Percentiles rank a stretch among this genome's conserved stretches.
phyloP scores from a whole-genome alignment of 2,329 filamentous ascomycete genomes.

The Alternaria hordeiaustralica region DNA sequence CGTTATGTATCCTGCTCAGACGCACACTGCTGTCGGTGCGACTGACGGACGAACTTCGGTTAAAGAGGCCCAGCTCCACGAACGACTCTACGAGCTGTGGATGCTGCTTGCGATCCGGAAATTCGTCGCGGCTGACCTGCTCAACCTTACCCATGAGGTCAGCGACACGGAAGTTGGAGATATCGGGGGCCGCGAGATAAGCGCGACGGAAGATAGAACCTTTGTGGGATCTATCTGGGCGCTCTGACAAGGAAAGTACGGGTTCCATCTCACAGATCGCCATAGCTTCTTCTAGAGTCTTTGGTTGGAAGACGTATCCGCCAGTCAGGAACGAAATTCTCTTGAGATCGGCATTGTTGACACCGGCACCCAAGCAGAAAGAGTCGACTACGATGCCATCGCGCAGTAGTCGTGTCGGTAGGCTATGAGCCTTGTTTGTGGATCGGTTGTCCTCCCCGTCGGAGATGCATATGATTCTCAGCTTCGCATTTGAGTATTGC shows the following conservation, averaged over 20 bases:
- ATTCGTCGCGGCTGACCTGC: constrained; percentile 33
- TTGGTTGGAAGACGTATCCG: constrained; percentile 48
- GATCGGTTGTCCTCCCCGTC: background rate
- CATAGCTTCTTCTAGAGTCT: constrained; percentile 31
- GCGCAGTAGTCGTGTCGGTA: constrained; percentile 30
- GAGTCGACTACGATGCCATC: constrained; percentile 45
- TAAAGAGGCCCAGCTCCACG: constrained; percentile 11
- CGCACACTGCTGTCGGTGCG: constrained; percentile 27
- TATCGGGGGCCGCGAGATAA: constrained; percentile 1
- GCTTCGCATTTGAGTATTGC: background rate
- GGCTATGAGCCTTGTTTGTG: constrained; percentile 18
- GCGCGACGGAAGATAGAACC: background rate
- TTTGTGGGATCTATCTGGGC: constrained; percentile 20
- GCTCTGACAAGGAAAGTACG: constrained; percentile 14
- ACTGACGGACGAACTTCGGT: background rate
- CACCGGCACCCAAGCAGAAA: constrained; percentile 39
- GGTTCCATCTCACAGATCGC: background rate
- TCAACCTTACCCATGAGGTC: constrained; percentile 18
- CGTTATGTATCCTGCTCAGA: constrained; percentile 35
- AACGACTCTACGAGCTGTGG: constrained; percentile 22
- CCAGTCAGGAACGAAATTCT: constrained; percentile 41
- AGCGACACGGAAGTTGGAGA: constrained; percentile 15
- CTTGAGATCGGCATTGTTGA: constrained; percentile 32
- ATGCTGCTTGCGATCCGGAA: constrained; percentile 43
- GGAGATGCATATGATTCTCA: background rate